Percentiles rank a stretch among this genome's conserved stretches.
Evolutionary conservation across 805 yeast genomes (phyloP).

Genomic region (Metschnikowia baotianmanensis): DNA sequence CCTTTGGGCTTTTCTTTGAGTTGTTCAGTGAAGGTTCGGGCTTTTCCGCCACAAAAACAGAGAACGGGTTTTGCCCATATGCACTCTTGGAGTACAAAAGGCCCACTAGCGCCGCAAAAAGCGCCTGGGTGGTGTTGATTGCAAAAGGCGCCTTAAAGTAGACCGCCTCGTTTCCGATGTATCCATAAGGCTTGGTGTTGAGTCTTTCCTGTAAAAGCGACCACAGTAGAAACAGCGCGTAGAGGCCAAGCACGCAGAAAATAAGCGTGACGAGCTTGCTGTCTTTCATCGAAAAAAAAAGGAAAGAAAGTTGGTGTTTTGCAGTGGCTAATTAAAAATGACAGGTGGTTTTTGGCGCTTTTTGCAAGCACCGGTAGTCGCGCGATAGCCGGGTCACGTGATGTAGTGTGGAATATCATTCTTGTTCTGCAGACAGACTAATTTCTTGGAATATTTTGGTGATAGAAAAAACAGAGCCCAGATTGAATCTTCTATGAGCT

Average conservation of each 20-base stretch:
- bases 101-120: conserved; percentile 71
- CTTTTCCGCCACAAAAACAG: conserved; percentile 8
- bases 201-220: conserved; percentile 88
- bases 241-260: conserved; percentile 60
- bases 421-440: too few relatives aligned
- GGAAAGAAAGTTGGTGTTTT: not conserved
- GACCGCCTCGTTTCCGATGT: conserved; percentile 31
- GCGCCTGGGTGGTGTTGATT: conserved; percentile 72
- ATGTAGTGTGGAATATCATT: too few relatives aligned
- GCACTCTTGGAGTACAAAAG: conserved; percentile 47
- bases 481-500: too few relatives aligned
- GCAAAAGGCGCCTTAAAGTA: conserved; percentile 74
- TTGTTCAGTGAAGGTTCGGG: too few relatives aligned
- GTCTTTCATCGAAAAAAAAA: conserved; percentile 5
- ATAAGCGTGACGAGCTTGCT: conserved; percentile 23
- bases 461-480: too few relatives aligned
- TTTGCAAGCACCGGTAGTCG: too few relatives aligned
- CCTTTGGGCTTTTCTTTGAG: not conserved
- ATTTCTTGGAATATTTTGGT: too few relatives aligned
- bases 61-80: conserved; percentile 22
- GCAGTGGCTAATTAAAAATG: too few relatives aligned
- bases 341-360: not conserved
- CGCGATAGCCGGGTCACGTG: too few relatives aligned
- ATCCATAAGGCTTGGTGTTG: conserved; percentile 71
- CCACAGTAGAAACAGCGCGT: conserved; percentile 87